phyloP scores from a whole-genome alignment of 2,329 filamentous ascomycete species.

The Magnaporthiopsis rhizophila region DNA sequence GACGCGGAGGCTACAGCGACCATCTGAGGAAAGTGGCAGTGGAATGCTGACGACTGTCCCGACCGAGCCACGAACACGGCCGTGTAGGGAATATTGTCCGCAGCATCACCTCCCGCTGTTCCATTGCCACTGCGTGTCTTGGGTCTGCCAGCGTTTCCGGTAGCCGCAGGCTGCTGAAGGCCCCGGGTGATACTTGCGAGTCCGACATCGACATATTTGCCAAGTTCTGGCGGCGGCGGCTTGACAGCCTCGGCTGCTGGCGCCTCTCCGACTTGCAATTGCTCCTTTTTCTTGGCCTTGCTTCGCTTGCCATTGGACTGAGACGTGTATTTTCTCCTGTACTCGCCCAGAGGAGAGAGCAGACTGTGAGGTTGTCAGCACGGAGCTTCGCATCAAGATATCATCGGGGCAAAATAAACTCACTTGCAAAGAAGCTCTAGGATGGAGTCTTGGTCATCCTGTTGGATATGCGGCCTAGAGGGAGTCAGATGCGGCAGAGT shows the following conservation, averaged over 20 bases:
- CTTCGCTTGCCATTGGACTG: slow-evolving; percentile 55
- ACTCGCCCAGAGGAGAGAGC: slow-evolving; percentile 53
- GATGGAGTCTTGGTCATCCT: slow-evolving; percentile 54
- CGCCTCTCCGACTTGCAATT: slow-evolving; percentile 18
- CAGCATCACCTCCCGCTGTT: too few species aligned
- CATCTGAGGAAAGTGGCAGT: slow-evolving; percentile 49
- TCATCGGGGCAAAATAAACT: slow-evolving; percentile 13
- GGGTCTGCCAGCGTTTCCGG: background rate
- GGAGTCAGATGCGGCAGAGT: slow-evolving; percentile 3
- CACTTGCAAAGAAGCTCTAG: slow-evolving; percentile 62
- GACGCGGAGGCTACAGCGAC: slow-evolving; percentile 35
- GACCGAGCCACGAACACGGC: slow-evolving; percentile 52
- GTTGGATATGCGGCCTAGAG: slow-evolving; percentile 51
- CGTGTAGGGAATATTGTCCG: slow-evolving; percentile 29
- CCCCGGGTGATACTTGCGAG: slow-evolving; percentile 54
- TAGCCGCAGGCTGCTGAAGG: slow-evolving; percentile 35
- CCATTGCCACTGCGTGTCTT: background rate
- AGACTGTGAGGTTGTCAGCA: slow-evolving; percentile 34
- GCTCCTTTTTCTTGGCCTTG: slow-evolving; percentile 42
- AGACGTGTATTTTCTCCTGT: slow-evolving; percentile 45
- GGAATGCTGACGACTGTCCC: slow-evolving; percentile 48
- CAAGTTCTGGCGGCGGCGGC: slow-evolving; percentile 42
- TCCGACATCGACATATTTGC: slow-evolving; percentile 54
- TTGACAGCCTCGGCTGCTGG: slow-evolving; percentile 7
- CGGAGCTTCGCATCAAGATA: background rate